These are phyloP conservation scores for Chrysoporthe austroafricana DNA, from an alignment of 2,329 filamentous ascomycete species.

Conservation along the genomic window DNA sequence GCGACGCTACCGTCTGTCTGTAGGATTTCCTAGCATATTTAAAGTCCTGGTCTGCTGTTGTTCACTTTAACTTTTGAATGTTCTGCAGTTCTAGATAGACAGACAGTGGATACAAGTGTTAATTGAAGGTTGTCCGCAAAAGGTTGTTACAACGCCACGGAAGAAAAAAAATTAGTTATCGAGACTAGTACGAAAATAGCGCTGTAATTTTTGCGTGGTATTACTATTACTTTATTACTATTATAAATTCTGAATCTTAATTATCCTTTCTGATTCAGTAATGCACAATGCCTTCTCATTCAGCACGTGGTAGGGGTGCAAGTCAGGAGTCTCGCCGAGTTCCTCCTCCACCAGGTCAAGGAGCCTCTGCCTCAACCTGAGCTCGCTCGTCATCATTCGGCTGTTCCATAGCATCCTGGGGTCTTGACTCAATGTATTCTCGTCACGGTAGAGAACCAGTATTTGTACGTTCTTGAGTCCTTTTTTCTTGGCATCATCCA, in stretches of 20 bases:
- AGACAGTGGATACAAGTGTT: too few species aligned
- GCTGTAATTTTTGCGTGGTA: not conserved
- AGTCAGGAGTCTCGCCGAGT: constrained; percentile 4
- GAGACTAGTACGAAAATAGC: not conserved
- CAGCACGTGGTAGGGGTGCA: constrained; percentile 12
- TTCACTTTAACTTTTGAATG: too few species aligned
- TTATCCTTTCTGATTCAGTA: not conserved
- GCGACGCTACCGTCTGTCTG: not conserved
- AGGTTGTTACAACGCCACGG: too few species aligned
- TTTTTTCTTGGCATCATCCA: constrained; percentile 6
- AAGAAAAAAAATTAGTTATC: not conserved
- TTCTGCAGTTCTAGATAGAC: too few species aligned
- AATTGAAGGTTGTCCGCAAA: too few species aligned
- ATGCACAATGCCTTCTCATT: constrained; percentile 11
- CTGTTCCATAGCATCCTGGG: constrained; percentile 13
- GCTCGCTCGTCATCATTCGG: not conserved
- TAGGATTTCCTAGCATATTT: not conserved
- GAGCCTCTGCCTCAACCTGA: constrained; percentile 6
- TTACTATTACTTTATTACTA: not conserved
- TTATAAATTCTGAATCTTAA: constrained; percentile 10
- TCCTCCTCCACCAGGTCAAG: constrained; percentile 11
- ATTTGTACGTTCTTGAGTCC: not conserved
- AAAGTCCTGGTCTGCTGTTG: too few species aligned
- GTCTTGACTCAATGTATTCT: constrained; percentile 13
- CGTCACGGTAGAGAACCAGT: constrained; percentile 13